These are phyloP conservation scores for Capsella bursapastoris DNA, from an alignment of 345 rosid genomes.

Conservation along the genomic window DNA sequence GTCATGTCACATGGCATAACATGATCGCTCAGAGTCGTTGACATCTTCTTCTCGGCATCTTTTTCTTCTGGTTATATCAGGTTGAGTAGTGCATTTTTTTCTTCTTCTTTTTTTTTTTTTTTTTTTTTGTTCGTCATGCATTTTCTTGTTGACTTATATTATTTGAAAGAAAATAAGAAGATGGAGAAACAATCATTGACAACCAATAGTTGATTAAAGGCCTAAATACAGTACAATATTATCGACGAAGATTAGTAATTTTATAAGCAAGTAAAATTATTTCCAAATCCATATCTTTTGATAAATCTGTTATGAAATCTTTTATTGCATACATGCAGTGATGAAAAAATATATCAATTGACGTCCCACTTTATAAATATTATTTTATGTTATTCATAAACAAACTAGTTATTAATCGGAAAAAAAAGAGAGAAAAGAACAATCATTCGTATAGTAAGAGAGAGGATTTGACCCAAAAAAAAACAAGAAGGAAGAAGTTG, in stretches of 20 bases:
- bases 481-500: background rate
- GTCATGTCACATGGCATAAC: constrained; percentile 45
- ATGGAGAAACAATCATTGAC: background rate
- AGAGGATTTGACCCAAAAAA: constrained; percentile 17
- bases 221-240: background rate
- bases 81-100: too few species aligned
- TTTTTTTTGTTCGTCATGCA: background rate
- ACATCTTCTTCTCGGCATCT: background rate
- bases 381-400: too few species aligned
- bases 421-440: background rate
- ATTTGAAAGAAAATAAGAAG: background rate
- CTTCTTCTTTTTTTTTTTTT: too few species aligned
- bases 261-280: too few species aligned
- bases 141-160: background rate
- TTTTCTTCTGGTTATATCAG: background rate
- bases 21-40: constrained; percentile 33
- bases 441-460: constrained; percentile 35
- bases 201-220: background rate
- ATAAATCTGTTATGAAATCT: background rate
- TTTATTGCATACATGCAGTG: background rate
- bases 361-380: background rate
- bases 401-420: background rate
- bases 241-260: background rate
- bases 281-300: too few species aligned
- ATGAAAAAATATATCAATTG: background rate